phyloP scores from a whole-genome alignment of 345 rosid genomes.

The Linum usitatissimum region DNA sequence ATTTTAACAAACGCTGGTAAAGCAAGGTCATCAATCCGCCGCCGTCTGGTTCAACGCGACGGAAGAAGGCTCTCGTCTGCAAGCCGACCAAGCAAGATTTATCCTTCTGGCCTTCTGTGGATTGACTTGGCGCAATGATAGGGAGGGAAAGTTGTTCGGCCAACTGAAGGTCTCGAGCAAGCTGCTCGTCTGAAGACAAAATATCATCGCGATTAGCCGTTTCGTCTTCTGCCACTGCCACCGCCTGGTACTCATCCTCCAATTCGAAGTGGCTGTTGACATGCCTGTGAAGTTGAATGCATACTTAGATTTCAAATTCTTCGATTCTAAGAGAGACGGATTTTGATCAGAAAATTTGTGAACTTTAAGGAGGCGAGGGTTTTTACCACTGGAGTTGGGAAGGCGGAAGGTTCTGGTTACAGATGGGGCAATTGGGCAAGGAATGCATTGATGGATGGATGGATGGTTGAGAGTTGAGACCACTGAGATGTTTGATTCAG shows the following conservation, averaged over 20 bases:
- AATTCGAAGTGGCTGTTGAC: conserved; percentile 64
- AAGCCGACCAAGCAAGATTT: conserved; percentile 28
- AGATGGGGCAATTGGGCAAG: conserved; percentile 44
- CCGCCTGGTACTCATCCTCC: conserved; percentile 11
- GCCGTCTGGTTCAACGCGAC: conserved; percentile 24
- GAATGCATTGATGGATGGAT: conserved; percentile 15
- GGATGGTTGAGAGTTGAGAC: too few relatives aligned
- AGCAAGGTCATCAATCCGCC: conserved; percentile 52
- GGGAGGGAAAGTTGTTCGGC: conserved; percentile 36
- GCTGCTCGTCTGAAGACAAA: conserved; percentile 8
- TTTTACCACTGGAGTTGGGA: conserved; percentile 42
- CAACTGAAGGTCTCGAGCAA: conserved; percentile 25
- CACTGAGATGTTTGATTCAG: too few relatives aligned
- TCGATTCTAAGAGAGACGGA: too few relatives aligned
- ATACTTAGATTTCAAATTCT: conserved; percentile 1
- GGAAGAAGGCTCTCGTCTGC: conserved; percentile 34
- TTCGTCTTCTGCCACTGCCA: too few relatives aligned
- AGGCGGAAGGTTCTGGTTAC: conserved; percentile 32
- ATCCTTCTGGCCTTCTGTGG: conserved; percentile 15
- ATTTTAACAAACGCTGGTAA: conserved; percentile 31
- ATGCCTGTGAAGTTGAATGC: conserved; percentile 32
- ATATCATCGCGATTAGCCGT: neutral
- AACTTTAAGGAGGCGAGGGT: neutral
- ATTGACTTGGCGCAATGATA: neutral
- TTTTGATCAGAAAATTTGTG: neutral